These are phyloP conservation scores for Cinnamomum micranthum DNA, from an alignment of 164 flowering plant genomes.

Conservation along the genomic window DNA sequence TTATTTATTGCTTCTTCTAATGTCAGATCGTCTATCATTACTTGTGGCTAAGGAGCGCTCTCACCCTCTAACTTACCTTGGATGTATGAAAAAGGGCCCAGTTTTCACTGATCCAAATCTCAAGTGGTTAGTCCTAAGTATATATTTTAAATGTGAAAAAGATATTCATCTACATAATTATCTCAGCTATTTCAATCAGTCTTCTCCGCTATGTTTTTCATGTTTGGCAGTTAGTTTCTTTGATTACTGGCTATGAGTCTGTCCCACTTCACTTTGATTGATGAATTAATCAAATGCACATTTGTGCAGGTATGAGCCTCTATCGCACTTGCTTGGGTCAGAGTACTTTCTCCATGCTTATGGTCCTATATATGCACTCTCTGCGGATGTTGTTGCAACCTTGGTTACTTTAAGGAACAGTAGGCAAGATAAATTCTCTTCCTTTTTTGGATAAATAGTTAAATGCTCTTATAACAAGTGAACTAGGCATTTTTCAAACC, in stretches of 20 bases:
- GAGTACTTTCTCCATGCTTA: constrained; percentile 98
- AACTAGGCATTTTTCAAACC: not conserved
- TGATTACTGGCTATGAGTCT: not conserved
- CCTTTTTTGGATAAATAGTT: not conserved
- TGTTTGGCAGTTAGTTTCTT: not conserved
- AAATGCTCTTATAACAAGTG: too few relatives aligned
- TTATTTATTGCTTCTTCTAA: constrained; percentile 10
- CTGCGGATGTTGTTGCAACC: constrained; percentile 89
- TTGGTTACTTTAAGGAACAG: constrained; percentile 74
- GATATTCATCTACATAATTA: too few relatives aligned
- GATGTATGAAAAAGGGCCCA: constrained; percentile 93
- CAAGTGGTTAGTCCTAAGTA: constrained; percentile 58
- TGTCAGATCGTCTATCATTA: constrained; percentile 76
- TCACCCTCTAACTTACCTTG: constrained; percentile 74
- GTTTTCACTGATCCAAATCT: constrained; percentile 84
- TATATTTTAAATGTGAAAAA: too few relatives aligned
- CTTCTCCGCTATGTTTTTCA: too few relatives aligned
- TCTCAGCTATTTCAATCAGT: too few relatives aligned
- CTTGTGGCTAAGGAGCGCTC: constrained; percentile 83
- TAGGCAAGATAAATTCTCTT: constrained; percentile 46
- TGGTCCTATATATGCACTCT: constrained; percentile 96
- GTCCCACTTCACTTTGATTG: not conserved
- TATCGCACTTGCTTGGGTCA: constrained; percentile 64
- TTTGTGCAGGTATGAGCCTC: constrained; percentile 89
- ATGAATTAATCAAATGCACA: constrained; percentile 7